A percentile compares a stretch with the other conserved stretches of the same genome.
Evolutionary conservation across 306 rosid species (phyloP).

Genomic region (Sicyos baderoa): DNA sequence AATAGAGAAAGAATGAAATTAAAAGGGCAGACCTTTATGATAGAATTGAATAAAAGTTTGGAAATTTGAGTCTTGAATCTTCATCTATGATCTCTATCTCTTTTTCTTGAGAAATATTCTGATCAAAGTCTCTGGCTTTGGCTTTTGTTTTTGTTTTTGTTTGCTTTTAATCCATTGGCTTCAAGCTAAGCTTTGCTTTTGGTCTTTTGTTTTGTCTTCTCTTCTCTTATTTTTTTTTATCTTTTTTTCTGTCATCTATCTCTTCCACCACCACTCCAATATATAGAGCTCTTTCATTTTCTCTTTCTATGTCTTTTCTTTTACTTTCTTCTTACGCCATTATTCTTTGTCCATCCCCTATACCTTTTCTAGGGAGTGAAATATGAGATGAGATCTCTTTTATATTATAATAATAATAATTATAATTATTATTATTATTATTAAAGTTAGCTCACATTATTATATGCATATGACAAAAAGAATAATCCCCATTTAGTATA

Average conservation of each 20-base stretch:
- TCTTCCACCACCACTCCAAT: constrained; percentile 44
- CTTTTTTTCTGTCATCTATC: background rate
- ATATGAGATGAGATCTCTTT: background rate
- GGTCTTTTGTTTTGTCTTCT: constrained; percentile 12
- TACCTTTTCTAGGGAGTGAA: constrained; percentile 33
- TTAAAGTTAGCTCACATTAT: background rate
- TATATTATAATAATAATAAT: constrained; percentile 3
- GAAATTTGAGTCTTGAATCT: background rate
- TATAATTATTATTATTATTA: too few relatives aligned
- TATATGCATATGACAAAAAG: constrained; percentile 13
- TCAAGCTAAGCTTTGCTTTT: constrained; percentile 18
- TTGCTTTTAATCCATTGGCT: constrained; percentile 4
- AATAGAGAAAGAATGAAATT: background rate
- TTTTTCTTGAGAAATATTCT: background rate
- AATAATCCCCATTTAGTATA: constrained; percentile 1
- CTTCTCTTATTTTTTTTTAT: constrained; percentile 29
- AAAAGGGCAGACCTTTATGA: background rate
- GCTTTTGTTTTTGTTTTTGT: too few relatives aligned
- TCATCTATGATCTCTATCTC: background rate
- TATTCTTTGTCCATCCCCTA: constrained; percentile 38
- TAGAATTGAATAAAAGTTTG: background rate
- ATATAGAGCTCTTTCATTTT: constrained; percentile 42
- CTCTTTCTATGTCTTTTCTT: constrained; percentile 29
- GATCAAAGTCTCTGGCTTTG: background rate
- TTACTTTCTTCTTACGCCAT: constrained; percentile 77